Percentiles rank a stretch among this genome's conserved stretches.
These are phyloP conservation scores for Mycosphaerelloides madeirae DNA, from an alignment of 2,329 filamentous ascomycete genomes.

Conservation along the genomic window DNA sequence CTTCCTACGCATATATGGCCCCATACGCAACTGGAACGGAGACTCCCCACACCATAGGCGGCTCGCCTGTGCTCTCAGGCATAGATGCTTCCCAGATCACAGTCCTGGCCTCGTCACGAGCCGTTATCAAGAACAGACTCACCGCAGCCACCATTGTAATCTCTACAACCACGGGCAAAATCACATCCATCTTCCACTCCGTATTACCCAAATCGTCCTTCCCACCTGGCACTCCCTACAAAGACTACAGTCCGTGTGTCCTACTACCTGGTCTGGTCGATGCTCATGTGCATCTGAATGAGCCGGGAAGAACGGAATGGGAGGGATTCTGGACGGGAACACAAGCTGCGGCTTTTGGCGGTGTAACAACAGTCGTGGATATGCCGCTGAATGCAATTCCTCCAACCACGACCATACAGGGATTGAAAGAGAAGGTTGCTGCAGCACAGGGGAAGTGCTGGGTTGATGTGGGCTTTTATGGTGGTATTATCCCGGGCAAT, in stretches of 20 bases:
- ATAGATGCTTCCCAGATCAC: slow-evolving; percentile 45
- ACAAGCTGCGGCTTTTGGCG: slow-evolving; percentile 85
- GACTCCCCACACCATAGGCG: slow-evolving; percentile 21
- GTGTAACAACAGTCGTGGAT: slow-evolving; percentile 93
- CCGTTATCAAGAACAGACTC: slow-evolving; percentile 70
- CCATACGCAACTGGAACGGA: slow-evolving; percentile 28
- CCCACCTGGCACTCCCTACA: slow-evolving; percentile 66
- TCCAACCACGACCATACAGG: slow-evolving; percentile 82
- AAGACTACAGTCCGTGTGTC: slow-evolving; percentile 78
- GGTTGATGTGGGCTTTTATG: slow-evolving; percentile 99
- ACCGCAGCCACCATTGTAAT: slow-evolving; percentile 80
- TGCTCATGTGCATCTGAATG: slow-evolving; percentile 95
- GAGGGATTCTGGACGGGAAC: slow-evolving; percentile 97
- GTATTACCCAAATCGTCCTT: slow-evolving; percentile 74
- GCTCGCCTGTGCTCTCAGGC: slow-evolving; percentile 12
- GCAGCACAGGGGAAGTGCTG: slow-evolving; percentile 86
- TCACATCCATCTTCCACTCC: slow-evolving; percentile 67
- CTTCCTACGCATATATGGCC: slow-evolving; percentile 19
- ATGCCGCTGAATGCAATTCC: slow-evolving; percentile 98
- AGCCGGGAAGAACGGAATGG: slow-evolving; percentile 96
- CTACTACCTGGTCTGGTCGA: slow-evolving; percentile 90
- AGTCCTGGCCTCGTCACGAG: slow-evolving; percentile 78
- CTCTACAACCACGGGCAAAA: slow-evolving; percentile 75
- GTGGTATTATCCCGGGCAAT: slow-evolving; percentile 90
- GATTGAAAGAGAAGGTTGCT: slow-evolving; percentile 76